Evolutionary conservation across 495 filamentous ascomycete species (phyloP), one percentile per base, ranked within the genome.

Genomic region (Annulohypoxylon stygium): DNA sequence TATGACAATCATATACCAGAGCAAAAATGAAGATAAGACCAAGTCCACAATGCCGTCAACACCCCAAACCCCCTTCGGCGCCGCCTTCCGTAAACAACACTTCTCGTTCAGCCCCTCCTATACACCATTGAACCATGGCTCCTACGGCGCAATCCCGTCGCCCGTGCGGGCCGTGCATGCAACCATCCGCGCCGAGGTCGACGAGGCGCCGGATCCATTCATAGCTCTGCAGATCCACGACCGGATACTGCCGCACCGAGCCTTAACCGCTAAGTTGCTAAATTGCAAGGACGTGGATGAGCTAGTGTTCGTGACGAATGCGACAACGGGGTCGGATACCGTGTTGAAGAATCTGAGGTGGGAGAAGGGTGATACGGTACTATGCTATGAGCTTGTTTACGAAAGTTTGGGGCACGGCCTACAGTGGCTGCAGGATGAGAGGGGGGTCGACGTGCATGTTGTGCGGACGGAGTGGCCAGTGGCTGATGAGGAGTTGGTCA

Each of bases 261-360:
- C 60, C 1, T 84, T 85, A 1, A 77, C 93, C 12, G 90, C 93
- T 0, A 67, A 81, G 1, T 59, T 90, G 39, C 82, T 97, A 14
- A 80, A 89, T 60, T 86, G 85, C 6, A 84, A 85, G 3, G 85
- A 86, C 7, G 73, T 79, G 6, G 79, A 87, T 2, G 89, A 91
- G 50, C 81, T 91, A 36, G 92, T 95, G 0, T 89, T 93, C 64
- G 88, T 94, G 16, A 87, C 89, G 10, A 97, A 97, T 77, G 90
- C 93, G 26, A 94, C 93, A 0, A 93, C 89, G 0, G 93, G 89
- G 57, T 78, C 93, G 5, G 91, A 92, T 74, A 93, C 90, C 2
- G 87, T 96, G 6, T 84, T 97, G 8, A 88, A 90, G 59, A 92
- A 91, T 72, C 78, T 97, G 26, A 76, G 74, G 1, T 93, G 77